Conservation (phyloP, 225 moss, liverwort and hornwort species). For the Rhytidiadelphus loreus region DNA sequence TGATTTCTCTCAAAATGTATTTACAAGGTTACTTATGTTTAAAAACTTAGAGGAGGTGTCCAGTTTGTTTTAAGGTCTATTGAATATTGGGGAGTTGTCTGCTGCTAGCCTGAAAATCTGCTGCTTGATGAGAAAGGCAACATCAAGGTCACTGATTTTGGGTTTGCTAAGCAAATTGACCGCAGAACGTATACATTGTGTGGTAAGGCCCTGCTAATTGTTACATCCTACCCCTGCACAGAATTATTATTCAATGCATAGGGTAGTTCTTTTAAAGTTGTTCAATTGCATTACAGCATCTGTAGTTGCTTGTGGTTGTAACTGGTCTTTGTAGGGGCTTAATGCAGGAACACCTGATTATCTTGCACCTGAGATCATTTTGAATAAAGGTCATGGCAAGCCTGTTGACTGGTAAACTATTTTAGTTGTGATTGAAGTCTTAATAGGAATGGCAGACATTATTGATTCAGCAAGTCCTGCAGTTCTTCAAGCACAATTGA, state of each 20-base stretch:
- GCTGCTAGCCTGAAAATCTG: slow-evolving; percentile 71
- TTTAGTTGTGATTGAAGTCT: background rate
- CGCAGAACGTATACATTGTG: slow-evolving; percentile 74
- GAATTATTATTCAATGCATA: background rate
- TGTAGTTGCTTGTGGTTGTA: background rate
- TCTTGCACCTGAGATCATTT: slow-evolving; percentile 91
- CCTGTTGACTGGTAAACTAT: slow-evolving; percentile 77
- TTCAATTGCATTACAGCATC: background rate
- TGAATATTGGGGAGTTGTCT: background rate
- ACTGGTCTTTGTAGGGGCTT: slow-evolving; percentile 11
- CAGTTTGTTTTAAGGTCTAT: background rate
- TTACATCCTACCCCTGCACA: slow-evolving; percentile 10
- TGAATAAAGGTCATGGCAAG: slow-evolving; percentile 97
- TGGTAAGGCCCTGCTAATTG: background rate
- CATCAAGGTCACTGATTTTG: slow-evolving; percentile 92
- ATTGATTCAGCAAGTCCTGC: too few relatives aligned
- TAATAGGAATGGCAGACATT: background rate
- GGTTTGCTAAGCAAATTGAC: slow-evolving; percentile 92
- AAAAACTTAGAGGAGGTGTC: background rate
- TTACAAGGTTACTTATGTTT: background rate
- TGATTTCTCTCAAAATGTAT: background rate
- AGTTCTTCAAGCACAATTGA: background rate
- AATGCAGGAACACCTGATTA: slow-evolving; percentile 91
- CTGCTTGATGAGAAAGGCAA: slow-evolving; percentile 84
- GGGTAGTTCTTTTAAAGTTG: background rate